A percentile compares a stretch with the other conserved stretches of the same genome.
phyloP scores from a whole-genome alignment of 345 rosid species.

The Hibiscus syriacus region DNA sequence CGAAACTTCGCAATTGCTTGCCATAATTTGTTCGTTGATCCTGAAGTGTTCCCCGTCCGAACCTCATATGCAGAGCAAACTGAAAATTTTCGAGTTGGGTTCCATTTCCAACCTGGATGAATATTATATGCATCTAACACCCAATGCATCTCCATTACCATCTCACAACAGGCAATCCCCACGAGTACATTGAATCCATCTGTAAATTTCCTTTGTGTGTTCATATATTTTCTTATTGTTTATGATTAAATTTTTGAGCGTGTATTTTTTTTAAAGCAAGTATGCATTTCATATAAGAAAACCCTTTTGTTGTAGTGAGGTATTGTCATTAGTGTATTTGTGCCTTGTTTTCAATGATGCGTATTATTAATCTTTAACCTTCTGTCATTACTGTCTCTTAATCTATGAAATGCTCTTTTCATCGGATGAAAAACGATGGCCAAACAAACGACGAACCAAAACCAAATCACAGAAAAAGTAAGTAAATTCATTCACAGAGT shows the following conservation, averaged over 20 bases:
- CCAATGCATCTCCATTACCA: slow-evolving; percentile 55
- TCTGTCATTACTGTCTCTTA: neutral
- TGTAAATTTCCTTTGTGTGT: slow-evolving; percentile 19
- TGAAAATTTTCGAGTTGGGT: too few relatives aligned
- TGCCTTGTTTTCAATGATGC: neutral
- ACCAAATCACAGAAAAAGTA: too few relatives aligned
- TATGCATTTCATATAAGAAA: slow-evolving; percentile 15
- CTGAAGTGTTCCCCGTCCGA: too few relatives aligned
- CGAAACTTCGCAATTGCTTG: too few relatives aligned
- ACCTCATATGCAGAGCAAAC: too few relatives aligned
- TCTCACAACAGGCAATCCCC: slow-evolving; percentile 50
- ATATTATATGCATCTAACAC: slow-evolving; percentile 37
- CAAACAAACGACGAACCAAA: too few relatives aligned
- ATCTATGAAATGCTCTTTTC: too few relatives aligned
- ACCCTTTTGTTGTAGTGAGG: slow-evolving; percentile 3
- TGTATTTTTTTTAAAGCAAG: slow-evolving; percentile 10
- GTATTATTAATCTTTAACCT: neutral
- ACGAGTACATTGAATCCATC: slow-evolving; percentile 25
- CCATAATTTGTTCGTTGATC: too few relatives aligned
- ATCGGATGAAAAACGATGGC: too few relatives aligned
- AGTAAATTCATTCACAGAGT: too few relatives aligned
- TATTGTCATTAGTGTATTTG: neutral
- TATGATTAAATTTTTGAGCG: slow-evolving; percentile 11
- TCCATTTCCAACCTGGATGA: too few relatives aligned
- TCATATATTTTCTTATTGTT: neutral